Evolutionary conservation across 176 grass and related monocot genomes (phyloP).

Genomic region (Tillandsia fasciculata): DNA sequence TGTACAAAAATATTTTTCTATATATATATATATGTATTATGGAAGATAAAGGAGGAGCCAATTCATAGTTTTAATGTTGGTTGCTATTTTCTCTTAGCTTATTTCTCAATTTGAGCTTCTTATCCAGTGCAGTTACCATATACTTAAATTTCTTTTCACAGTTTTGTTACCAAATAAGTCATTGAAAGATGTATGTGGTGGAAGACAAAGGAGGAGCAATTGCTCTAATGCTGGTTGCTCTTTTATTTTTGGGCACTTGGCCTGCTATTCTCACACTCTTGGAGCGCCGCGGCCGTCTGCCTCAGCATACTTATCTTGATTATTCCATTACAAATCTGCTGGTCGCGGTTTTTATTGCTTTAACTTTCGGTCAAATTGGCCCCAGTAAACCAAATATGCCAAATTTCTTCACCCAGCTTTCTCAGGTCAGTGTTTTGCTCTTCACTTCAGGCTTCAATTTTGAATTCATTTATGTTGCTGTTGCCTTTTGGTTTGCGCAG

Average conservation of each 20-base stretch:
- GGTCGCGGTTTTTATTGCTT: conserved; percentile 57
- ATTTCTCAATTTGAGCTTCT: no score
- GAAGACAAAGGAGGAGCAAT: conserved; percentile 70
- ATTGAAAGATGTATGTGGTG: conserved; percentile 54
- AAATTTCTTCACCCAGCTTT: conserved; percentile 82
- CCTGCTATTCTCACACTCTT: conserved; percentile 77
- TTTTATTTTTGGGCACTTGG: conserved; percentile 86
- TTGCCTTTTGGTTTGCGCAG: not conserved
- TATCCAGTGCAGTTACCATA: no score
- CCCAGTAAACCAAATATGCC: conserved; percentile 41
- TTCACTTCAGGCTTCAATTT: not conserved
- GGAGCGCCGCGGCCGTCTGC: conserved; percentile 71
- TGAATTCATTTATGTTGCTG: not conserved
- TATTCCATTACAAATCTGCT: conserved; percentile 83
- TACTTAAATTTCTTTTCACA: no score
- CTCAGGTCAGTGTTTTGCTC: conserved; percentile 26
- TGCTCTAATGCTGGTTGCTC: conserved; percentile 51
- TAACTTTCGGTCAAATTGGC: conserved; percentile 75
- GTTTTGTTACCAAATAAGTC: not conserved
- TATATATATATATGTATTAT: no score
- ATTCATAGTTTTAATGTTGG: no score
- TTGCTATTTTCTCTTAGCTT: no score
- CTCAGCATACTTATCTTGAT: conserved; percentile 88
- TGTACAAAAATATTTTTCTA: no score
- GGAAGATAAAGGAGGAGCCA: no score